Evolutionary conservation across 768 basidiomycete genomes (phyloP).

Genomic region (Tulasnella sp.): DNA sequence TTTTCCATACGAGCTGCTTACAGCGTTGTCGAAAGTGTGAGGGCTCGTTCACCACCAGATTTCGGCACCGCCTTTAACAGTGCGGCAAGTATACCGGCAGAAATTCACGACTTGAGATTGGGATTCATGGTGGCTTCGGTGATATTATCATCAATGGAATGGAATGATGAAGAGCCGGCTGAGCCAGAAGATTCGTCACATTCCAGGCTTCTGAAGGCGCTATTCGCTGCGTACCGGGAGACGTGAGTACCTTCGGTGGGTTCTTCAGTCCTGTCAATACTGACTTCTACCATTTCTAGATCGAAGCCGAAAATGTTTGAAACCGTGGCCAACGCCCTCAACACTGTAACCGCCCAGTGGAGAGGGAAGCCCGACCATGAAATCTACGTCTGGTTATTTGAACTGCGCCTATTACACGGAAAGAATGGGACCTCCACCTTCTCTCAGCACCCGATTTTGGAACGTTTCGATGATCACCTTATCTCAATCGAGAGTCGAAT

Average conservation of each 20-base stretch:
- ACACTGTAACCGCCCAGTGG: neutral
- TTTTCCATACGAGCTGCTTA: neutral
- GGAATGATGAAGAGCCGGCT: neutral
- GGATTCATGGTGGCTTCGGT: neutral
- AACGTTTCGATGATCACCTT: neutral
- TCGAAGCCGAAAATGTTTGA: neutral
- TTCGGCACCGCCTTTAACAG: neutral
- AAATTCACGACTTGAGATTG: neutral
- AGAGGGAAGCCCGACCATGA: neutral
- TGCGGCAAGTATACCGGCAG: neutral
- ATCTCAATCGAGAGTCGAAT: neutral
- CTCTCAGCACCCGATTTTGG: neutral
- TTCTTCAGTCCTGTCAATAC: no score
- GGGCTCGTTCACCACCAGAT: no score
- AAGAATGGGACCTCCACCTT: no score
- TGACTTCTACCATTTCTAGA: no score
- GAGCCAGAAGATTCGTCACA: neutral
- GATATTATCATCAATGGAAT: neutral
- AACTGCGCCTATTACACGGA: neutral
- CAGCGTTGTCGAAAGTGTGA: neutral
- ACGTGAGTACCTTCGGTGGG: no score
- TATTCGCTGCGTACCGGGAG: neutral
- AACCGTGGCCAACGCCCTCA: neutral
- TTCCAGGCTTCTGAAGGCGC: neutral
- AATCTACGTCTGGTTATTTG: neutral